A percentile compares a stretch with the other conserved stretches of the same genome.
Conservation (phyloP, 352 stramenopile genomes). For the Globisporangium paroecandrum region DNA sequence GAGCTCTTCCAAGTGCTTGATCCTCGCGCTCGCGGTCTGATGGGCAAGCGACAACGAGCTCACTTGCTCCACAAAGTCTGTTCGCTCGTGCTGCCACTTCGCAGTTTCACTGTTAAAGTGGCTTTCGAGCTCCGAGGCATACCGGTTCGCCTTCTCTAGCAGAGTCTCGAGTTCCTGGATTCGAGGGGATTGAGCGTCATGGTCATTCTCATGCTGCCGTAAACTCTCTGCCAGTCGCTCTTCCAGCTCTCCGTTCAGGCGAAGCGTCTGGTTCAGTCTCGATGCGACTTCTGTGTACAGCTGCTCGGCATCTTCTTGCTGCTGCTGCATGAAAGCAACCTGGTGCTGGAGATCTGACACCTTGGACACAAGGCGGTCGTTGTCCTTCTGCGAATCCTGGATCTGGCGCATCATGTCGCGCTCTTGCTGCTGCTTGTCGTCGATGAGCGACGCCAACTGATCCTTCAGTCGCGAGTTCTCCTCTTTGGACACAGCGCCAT, state of each 20-base stretch:
- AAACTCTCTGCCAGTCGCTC: constrained; percentile 7
- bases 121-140: constrained; percentile 14
- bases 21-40: constrained; percentile 22
- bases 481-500: constrained; percentile 46
- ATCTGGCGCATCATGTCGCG: constrained; percentile 28
- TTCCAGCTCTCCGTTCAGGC: constrained; percentile 27
- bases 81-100: constrained; percentile 14
- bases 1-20: constrained; percentile 32
- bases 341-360: constrained; percentile 47
- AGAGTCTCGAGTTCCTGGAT: constrained; percentile 13
- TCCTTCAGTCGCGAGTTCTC: constrained; percentile 52
- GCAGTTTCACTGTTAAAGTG: constrained; percentile 8
- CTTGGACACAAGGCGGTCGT: constrained; percentile 26
- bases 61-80: constrained; percentile 16
- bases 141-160: constrained; percentile 9
- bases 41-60: constrained; percentile 22
- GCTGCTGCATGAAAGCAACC: constrained; percentile 34
- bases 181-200: neutral
- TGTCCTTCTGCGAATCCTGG: constrained; percentile 19
- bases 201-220: constrained; percentile 1
- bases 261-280: constrained; percentile 51
- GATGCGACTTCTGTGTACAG: constrained; percentile 58
- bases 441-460: constrained; percentile 36
- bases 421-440: constrained; percentile 56
- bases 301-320: constrained; percentile 58